Base-by-base conservation (phyloP, 169 alveolate species). In the Plasmodium gallinaceum region DNA sequence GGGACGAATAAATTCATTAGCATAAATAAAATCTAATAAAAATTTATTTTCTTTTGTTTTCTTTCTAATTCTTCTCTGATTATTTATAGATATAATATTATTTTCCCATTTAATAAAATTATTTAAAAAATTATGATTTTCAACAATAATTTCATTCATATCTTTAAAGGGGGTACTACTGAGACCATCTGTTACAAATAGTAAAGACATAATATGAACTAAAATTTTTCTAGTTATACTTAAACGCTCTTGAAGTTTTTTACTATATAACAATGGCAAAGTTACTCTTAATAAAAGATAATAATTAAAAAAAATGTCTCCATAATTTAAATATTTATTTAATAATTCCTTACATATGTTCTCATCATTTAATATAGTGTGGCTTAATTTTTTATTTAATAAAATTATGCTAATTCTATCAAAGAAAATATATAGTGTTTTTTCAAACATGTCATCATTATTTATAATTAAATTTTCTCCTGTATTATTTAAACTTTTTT, bases 1-100 rank as follows among this genome's bases (percentile, higher is more conserved):
- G 14, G 91, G 91, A 0, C 91, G 58, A 18, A 83, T 60, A 3
- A 83, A 83, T 14, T 83, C 91, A 54, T 74, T 73, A 9, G 91
- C 85, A 26, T 83, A 70, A 5, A 69, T 12, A 20, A 83, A 83
- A 57, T 83, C 91, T n/a, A 68, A 70, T 39, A 73, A 24, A 22
- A n/a, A 18, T 1, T 14, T 72, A 8, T 61, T 66, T 16, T 10
- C n/a, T 83, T 83, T 83, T 18, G 69, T 83, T 69, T 83, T 45
- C 22, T 68, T 57, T 37, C 91, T 16, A 22, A 83, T 83, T 68
- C 85, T 83, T 16, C 91, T 83, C 57, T 83, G 83, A 62, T 60
- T 83, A 48, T 83, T 83, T 83, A 69, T 70, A 22, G 83, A 45
- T 57, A 83, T 83, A 16, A 57, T 46, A 52, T 18, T 32, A 83